Evolutionary conservation across 768 basidiomycete species (phyloP).

Genomic region (Cytidiella melzeri): DNA sequence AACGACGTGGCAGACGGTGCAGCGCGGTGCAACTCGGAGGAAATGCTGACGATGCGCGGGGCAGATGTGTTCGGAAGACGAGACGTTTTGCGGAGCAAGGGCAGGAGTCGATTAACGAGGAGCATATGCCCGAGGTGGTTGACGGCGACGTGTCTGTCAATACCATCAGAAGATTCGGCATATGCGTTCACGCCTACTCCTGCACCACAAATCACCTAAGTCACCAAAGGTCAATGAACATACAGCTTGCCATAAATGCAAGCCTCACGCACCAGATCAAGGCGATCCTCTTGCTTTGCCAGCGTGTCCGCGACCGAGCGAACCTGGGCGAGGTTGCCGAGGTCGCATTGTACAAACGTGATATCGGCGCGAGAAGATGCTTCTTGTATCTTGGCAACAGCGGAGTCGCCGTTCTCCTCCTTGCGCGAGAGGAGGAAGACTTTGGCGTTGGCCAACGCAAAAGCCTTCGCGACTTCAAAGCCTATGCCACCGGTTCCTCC

Average conservation of each 20-base stretch:
- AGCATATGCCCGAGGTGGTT: constrained; percentile 36
- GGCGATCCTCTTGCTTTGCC: constrained; percentile 13
- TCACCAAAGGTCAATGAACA: neutral
- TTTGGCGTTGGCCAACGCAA: constrained; percentile 24
- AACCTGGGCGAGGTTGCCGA: constrained; percentile 21
- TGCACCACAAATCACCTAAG: constrained; percentile 24
- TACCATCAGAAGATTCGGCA: constrained; percentile 17
- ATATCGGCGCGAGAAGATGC: constrained; percentile 12
- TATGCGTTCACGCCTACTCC: constrained; percentile 25
- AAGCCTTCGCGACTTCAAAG: constrained; percentile 24
- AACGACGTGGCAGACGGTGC: constrained; percentile 30
- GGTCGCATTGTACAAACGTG: constrained; percentile 23
- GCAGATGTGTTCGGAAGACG: constrained; percentile 22
- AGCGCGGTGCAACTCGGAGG: constrained; percentile 33
- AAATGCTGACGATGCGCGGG: constrained; percentile 33
- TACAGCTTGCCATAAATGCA: neutral
- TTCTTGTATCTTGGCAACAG: constrained; percentile 20
- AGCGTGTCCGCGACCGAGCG: constrained; percentile 24
- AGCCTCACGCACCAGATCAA: constrained; percentile 19
- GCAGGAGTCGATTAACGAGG: constrained; percentile 36
- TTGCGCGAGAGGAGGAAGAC: constrained; percentile 22
- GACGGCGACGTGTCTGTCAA: constrained; percentile 27
- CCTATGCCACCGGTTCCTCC: constrained; percentile 27
- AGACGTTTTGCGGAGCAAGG: constrained; percentile 31
- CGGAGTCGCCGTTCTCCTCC: constrained; percentile 20